Evolutionary conservation across 2,329 filamentous ascomycete genomes (phyloP).

Genomic region (Coleophoma eucalyptorum): DNA sequence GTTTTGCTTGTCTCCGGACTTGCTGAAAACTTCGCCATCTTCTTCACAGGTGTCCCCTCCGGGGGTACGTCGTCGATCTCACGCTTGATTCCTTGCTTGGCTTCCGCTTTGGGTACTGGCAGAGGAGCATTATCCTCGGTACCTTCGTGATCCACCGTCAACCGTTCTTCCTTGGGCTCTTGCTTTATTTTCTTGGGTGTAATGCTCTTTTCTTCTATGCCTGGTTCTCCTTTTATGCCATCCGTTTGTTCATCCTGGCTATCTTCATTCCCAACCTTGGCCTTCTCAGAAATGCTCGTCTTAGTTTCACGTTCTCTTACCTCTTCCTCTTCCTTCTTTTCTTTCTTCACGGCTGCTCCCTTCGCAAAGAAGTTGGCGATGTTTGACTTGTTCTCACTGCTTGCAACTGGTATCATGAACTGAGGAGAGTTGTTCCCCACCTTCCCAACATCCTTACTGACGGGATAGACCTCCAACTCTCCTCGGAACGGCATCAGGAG

Average conservation of each 20-base stretch:
- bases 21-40: slow-evolving; percentile 15
- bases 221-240: neutral
- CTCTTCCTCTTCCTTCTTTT: slow-evolving; percentile 3
- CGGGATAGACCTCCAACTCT: slow-evolving; percentile 80
- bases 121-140: slow-evolving; percentile 23
- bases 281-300: slow-evolving; percentile 7
- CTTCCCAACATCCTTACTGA: slow-evolving; percentile 87
- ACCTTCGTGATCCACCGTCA: slow-evolving; percentile 18
- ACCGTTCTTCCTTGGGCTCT: slow-evolving; percentile 16
- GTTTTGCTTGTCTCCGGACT: slow-evolving; percentile 11
- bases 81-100: slow-evolving; percentile 22
- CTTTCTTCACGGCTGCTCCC: slow-evolving; percentile 11
- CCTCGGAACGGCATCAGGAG: slow-evolving; percentile 77
- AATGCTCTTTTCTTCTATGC: too few relatives aligned
- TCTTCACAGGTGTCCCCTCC: slow-evolving; percentile 18
- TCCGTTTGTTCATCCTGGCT: slow-evolving; percentile 8
- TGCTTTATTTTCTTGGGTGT: slow-evolving; percentile 14
- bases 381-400: slow-evolving; percentile 84
- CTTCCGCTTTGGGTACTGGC: slow-evolving; percentile 16
- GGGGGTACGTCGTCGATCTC: slow-evolving; percentile 19
- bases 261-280: slow-evolving; percentile 9
- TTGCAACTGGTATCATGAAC: slow-evolving; percentile 80
- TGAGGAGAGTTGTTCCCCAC: slow-evolving; percentile 85
- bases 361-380: slow-evolving; percentile 91
- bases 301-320: neutral